These are phyloP conservation scores for Vitis labrusca DNA, from an alignment of 164 flowering plant species.

Conservation along the genomic window DNA sequence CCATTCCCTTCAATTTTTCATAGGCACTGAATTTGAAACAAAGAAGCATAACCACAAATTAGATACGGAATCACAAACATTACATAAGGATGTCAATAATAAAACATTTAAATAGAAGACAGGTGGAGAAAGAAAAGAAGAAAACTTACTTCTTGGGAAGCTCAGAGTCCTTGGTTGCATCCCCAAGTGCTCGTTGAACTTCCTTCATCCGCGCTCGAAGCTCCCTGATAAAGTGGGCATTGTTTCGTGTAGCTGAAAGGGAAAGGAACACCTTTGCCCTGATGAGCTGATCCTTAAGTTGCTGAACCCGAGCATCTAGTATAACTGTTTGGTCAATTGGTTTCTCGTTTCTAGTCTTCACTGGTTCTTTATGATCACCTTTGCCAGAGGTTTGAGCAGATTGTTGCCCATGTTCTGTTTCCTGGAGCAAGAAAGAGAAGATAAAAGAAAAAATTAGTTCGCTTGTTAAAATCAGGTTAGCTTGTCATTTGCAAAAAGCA, in stretches of 20 bases:
- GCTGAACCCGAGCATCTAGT: constrained; percentile 59
- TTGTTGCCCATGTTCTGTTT: constrained; percentile 17
- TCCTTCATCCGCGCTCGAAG: constrained; percentile 72
- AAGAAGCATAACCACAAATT: background rate
- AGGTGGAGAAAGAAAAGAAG: background rate
- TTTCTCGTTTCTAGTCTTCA: constrained; percentile 23
- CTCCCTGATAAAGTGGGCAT: constrained; percentile 68
- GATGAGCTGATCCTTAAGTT: constrained; percentile 78
- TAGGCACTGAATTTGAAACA: constrained; percentile 43
- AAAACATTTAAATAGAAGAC: background rate
- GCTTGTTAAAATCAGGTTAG: background rate
- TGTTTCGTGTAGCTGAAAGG: constrained; percentile 60
- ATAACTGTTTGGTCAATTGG: constrained; percentile 28
- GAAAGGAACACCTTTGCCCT: constrained; percentile 70
- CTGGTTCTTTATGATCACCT: constrained; percentile 21
- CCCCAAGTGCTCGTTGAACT: constrained; percentile 66
- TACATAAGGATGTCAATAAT: too few relatives aligned
- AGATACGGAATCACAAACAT: background rate
- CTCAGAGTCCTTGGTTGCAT: constrained; percentile 71
- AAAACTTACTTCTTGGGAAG: constrained; percentile 61
- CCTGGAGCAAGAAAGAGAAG: constrained; percentile 28
- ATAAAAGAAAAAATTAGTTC: background rate
- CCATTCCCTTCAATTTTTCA: constrained; percentile 77
- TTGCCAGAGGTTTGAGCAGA: constrained; percentile 22
- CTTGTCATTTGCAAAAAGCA: background rate